Evolutionary conservation across 176 grass and related monocot genomes (phyloP), one percentile per base, ranked within the genome.

Genomic region (Oryza punctata): DNA sequence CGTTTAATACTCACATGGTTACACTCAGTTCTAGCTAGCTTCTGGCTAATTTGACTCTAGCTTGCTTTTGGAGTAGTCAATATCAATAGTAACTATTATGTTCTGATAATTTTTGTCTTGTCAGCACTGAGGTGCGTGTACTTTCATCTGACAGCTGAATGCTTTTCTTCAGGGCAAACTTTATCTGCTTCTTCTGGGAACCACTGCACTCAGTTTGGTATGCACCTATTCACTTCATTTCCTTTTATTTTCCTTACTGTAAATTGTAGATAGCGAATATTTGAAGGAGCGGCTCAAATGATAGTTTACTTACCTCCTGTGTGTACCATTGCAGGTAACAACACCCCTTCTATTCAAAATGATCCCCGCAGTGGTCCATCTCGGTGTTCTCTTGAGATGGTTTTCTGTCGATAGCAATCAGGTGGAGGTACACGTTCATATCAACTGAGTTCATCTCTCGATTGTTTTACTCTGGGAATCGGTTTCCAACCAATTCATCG

Each of bases 131-230:
- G 50, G 14, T 80, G 12, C 15, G 10, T 27, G 27, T 47, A 38
- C 72, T 47, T 46, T 13, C 33, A 85, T 75, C 74, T 87, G 77
- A 86, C 67, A 80, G 35, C 83, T 90, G 13, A 24, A 40, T 81
- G 32, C 24, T 83, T 92, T 88, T 83, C 73, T 78, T 81, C 82
- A 99, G 97, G 97, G 97, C 61, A 99, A 99, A 81, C 83, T 99
- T 21, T 99, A 99, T 72, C 80, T 99, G 43, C 86, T 99, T 12
- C 97, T 99, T 81, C 93, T 99, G 60, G 97, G 97, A 65, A 99
- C 93, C 72, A 99, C 97, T 84, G 97, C 93, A 41, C 91, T 99
- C 79, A 99, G 97, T 78, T 89, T 99, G 97, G 93, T 99, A 99
- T 65, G 38, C 91, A 25, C 5, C n/a, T 72, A 59, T 61, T 33